Conservation (phyloP, 345 rosid species). For the Rhodamnia rubescens region DNA sequence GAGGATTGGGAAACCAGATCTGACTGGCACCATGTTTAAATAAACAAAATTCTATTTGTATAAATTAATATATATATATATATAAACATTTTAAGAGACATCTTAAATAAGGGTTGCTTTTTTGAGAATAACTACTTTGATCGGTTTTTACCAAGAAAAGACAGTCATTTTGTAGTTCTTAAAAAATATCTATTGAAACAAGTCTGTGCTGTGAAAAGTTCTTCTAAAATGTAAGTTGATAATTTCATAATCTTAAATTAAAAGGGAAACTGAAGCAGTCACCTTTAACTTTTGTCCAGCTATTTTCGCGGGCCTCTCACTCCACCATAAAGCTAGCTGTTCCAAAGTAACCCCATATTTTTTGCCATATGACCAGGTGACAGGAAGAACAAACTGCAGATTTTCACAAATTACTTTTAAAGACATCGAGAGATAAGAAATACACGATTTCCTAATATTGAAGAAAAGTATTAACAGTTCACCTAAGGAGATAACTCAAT, state of each 20-base stretch:
- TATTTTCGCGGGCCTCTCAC: slow-evolving; percentile 87
- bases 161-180: not conserved
- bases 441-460: not conserved
- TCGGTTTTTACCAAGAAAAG: not conserved
- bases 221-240: not conserved
- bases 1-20: not conserved
- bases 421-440: not conserved
- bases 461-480: not conserved
- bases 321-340: slow-evolving; percentile 78
- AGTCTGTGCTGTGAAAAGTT: not conserved
- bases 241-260: not conserved
- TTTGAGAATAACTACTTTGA: not conserved
- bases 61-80: not conserved
- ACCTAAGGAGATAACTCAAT: not conserved
- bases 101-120: not conserved
- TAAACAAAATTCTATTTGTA: not conserved
- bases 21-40: not conserved
- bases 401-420: slow-evolving; percentile 13
- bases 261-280: not conserved
- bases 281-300: slow-evolving; percentile 66
- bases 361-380: slow-evolving; percentile 78
- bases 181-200: not conserved
- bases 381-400: slow-evolving; percentile 86
- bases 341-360: slow-evolving; percentile 65
- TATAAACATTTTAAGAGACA: not conserved